Conservation (phyloP, 2,329 filamentous ascomycete genomes). For the Exophiala bonariae region DNA sequence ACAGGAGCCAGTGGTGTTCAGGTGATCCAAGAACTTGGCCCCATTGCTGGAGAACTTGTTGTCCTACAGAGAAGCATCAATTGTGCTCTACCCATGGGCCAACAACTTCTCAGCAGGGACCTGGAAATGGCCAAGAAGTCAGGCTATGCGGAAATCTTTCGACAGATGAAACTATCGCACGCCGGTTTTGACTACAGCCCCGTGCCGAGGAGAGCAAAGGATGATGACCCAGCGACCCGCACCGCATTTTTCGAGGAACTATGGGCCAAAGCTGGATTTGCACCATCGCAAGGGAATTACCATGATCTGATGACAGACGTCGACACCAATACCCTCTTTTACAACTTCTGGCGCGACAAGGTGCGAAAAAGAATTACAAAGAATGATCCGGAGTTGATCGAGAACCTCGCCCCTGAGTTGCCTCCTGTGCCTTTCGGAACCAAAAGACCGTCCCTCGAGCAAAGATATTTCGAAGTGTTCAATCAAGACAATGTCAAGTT, state of each 20-base stretch:
- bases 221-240: conserved; percentile 33
- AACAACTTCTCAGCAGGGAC: not conserved
- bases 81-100: conserved; percentile 50
- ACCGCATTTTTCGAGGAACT: conserved; percentile 52
- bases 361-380: conserved; percentile 47
- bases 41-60: conserved; percentile 50
- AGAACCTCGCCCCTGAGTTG: conserved; percentile 53
- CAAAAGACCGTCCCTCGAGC: conserved; percentile 51
- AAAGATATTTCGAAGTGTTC: conserved; percentile 51
- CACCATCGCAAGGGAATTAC: conserved; percentile 52
- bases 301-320: conserved; percentile 48
- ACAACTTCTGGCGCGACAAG: conserved; percentile 57
- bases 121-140: not conserved
- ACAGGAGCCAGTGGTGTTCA: conserved; percentile 66
- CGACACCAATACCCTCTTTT: conserved; percentile 53
- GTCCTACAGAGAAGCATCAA: conserved; percentile 65
- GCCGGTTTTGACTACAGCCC: not conserved
- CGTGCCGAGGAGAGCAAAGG: not conserved
- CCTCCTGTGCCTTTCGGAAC: conserved; percentile 57
- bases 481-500: conserved; percentile 48
- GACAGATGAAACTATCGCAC: not conserved
- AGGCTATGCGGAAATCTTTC: not conserved
- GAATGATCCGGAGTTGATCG: conserved; percentile 49
- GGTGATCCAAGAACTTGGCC: conserved; percentile 60
- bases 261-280: conserved; percentile 55